Evolutionary conservation across 1,284 basidiomycete species (phyloP).

Genomic region (Singerocomus rubriflavus): DNA sequence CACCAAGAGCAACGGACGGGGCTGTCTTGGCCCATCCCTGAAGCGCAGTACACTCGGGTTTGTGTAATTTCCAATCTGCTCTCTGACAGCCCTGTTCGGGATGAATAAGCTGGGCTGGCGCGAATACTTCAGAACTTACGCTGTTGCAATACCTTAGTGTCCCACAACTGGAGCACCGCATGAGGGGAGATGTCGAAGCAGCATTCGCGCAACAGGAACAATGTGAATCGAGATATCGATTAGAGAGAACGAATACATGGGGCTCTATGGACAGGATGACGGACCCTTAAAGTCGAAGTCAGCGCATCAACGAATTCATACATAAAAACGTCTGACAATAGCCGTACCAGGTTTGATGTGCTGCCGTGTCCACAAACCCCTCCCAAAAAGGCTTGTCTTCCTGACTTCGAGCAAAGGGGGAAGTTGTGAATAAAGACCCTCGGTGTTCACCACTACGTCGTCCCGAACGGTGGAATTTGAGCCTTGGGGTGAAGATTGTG

Average conservation of each 20-base stretch:
- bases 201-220: conserved; percentile 68
- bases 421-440: conserved; percentile 23
- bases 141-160: conserved; percentile 69
- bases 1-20: conserved; percentile 43
- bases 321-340: not conserved
- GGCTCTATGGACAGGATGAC: conserved; percentile 56
- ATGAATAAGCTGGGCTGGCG: not conserved
- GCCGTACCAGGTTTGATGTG: conserved; percentile 39
- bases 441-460: conserved; percentile 2
- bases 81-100: conserved; percentile 66
- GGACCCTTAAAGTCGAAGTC: conserved; percentile 45
- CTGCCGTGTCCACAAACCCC: conserved; percentile 40
- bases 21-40: conserved; percentile 51
- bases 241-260: conserved; percentile 65
- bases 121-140: conserved; percentile 37
- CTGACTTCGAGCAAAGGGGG: conserved; percentile 35
- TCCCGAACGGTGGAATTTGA: conserved; percentile 1
- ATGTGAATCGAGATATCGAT: conserved; percentile 52
- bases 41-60: conserved; percentile 72
- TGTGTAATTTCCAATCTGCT: conserved; percentile 75
- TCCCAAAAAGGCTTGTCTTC: conserved; percentile 31
- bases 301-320: conserved; percentile 1
- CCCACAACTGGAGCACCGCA: conserved; percentile 71
- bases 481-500: conserved; percentile 17
- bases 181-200: conserved; percentile 39